A percentile compares a stretch with the other conserved stretches of the same genome.
Conservation (phyloP, 257 asterid species). For the Buddleja alternifolia region DNA sequence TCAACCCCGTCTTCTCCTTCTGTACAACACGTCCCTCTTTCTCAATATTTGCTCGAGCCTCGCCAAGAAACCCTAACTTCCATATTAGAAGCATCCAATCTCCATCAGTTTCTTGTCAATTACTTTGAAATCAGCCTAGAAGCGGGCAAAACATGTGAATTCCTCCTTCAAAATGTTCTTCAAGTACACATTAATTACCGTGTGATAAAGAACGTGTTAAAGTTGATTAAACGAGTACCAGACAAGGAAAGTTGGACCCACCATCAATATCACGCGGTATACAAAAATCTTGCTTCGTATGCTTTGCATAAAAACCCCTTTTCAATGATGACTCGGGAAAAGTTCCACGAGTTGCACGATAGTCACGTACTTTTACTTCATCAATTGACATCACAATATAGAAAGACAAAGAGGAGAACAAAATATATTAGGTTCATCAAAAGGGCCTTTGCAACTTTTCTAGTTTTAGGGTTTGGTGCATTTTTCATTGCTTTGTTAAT, state of each 20-base stretch:
- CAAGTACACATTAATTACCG: slow-evolving; percentile 42
- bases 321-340: slow-evolving; percentile 35
- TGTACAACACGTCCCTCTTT: slow-evolving; percentile 8
- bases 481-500: slow-evolving; percentile 32
- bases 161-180: slow-evolving; percentile 43
- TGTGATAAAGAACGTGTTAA: slow-evolving; percentile 31
- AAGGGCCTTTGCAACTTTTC: slow-evolving; percentile 35
- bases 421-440: slow-evolving; percentile 32
- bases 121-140: slow-evolving; percentile 59
- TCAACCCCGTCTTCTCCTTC: slow-evolving; percentile 36
- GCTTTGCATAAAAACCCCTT: slow-evolving; percentile 51
- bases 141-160: slow-evolving; percentile 62
- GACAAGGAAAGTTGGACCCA: slow-evolving; percentile 32
- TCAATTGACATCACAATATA: slow-evolving; percentile 41
- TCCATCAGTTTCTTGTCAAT: slow-evolving; percentile 41
- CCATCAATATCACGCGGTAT: slow-evolving; percentile 28
- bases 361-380: slow-evolving; percentile 42
- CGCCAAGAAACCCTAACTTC: slow-evolving; percentile 41
- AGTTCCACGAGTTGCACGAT: slow-evolving; percentile 47
- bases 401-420: slow-evolving; percentile 44
- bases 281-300: slow-evolving; percentile 43
- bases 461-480: slow-evolving; percentile 38
- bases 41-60: slow-evolving; percentile 41
- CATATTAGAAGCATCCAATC: slow-evolving; percentile 28
- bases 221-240: slow-evolving; percentile 28